Percentiles rank a stretch among this genome's conserved stretches.
These are phyloP conservation scores for Larix kaempferi DNA, from an alignment of 75 land plant genomes.

Conservation along the genomic window DNA sequence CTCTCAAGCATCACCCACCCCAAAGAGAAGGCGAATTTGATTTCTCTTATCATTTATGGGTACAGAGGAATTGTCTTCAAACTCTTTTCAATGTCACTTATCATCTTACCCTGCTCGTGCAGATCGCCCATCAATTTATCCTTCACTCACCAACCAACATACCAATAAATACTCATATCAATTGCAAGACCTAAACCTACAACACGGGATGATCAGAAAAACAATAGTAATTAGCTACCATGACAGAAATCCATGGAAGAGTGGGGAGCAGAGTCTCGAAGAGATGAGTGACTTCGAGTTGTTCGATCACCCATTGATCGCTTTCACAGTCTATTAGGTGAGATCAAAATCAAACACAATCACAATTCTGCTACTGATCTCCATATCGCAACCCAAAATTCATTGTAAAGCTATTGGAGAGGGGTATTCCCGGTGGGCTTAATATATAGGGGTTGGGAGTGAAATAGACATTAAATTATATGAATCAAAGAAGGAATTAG, in stretches of 20 bases:
- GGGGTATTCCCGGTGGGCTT: too few species aligned
- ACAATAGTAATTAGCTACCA: conserved; percentile 25
- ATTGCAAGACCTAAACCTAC: too few species aligned
- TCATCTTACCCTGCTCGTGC: conserved; percentile 53
- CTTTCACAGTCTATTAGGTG: conserved; percentile 81
- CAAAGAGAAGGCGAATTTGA: conserved; percentile 45
- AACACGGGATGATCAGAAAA: background rate
- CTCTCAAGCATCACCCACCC: conserved; percentile 57
- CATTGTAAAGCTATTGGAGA: too few species aligned
- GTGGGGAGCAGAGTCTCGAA: conserved; percentile 52
- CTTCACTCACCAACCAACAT: conserved; percentile 33
- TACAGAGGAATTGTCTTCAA: too few species aligned
- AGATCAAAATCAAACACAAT: too few species aligned
- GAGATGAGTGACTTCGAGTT: conserved; percentile 48
- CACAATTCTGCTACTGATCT: too few species aligned
- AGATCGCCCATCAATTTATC: conserved; percentile 79
- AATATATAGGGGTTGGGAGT: too few species aligned
- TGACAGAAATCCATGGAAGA: conserved; percentile 75
- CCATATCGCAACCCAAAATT: too few species aligned
- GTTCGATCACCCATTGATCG: conserved; percentile 78
- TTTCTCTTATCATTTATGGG: too few species aligned
- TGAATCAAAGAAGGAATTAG: too few species aligned
- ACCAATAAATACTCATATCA: background rate
- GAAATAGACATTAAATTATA: too few species aligned
- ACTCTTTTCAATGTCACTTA: conserved; percentile 55